Base-by-base conservation (phyloP, 495 filamentous ascomycete genomes). In the Penicillium herquei region DNA sequence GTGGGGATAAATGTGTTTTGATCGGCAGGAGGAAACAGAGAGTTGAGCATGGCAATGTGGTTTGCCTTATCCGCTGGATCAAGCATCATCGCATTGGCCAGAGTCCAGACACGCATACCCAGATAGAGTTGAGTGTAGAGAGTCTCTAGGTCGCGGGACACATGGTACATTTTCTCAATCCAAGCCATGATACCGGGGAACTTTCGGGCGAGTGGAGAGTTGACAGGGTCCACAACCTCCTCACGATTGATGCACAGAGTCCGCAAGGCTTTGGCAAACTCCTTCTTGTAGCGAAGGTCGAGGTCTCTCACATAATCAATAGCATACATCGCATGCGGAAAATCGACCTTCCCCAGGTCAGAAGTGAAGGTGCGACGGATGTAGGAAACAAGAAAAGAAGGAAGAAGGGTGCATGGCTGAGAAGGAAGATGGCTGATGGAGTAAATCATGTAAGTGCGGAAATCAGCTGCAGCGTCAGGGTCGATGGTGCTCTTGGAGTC, bases 41-140 rank as follows among this genome's bases (percentile, higher is more conserved):
- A 89, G 71, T 91, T 91, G 39, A 91, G 81, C 80, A 90, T 85
- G 49, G 85, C 88, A 51, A 88, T 78, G 67, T 86, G 86, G 61
- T 88, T 89, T 63, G 78, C 78, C 62, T 86, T 86, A 69, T 83
- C 83, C 70, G 84, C 84, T 0, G 84, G 84, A 48, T 78, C 72
- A 16, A 87, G 70, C 30, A 84, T 79, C 64, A 91, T 79, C 59
- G 90, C 87, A 54, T 90, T 87, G 61, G 90, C 80, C 42, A 91
- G 66, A 31, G 83, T 84, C 86, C 86, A 91, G 56, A 86, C 83
- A 52, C 87, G 83, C 49, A 91, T 70, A 35, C 83, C 84, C 59
- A 89, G 65, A 58, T 86, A 88, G 39, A 87, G 71, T 55, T 84
- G 81, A 16, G 84, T 83, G 67, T 90, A 91, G 46, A 84, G 63